Evolutionary conservation across 495 filamentous ascomycete species (phyloP), one percentile per base, ranked within the genome.

Genomic region (Cetradonia linearis): DNA sequence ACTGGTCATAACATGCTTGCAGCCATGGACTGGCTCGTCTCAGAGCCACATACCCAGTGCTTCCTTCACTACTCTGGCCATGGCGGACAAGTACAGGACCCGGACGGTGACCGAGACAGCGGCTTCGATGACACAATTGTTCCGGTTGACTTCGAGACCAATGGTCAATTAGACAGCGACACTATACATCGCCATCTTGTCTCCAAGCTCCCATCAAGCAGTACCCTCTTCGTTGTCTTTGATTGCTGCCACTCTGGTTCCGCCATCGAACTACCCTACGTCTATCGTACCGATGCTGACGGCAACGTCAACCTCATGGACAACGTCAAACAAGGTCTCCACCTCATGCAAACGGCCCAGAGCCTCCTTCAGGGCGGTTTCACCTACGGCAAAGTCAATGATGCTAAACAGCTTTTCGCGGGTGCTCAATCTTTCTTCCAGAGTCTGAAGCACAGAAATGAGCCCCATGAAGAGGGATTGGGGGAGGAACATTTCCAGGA

Each of bases 171-270:
- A 30, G 72, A 72, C 20, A 79, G 76, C 62, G 74, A 77, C 61
- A 70, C 72, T 25, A 71, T 75, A 61, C 81, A 84, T 65, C 72
- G 71, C 55, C 69, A 68, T 28, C 75, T 84, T 46, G 75, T 84
- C 55, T 77, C 76, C 0, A 71, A 73, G 7, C 72, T 84, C 70
- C 73, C 74, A 33, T 73, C 78, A 0, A 70, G 62, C 10, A 76
- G 73, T 53, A 77, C 77, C 5, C 72, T 84, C 27, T 80, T 80
- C 58, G 74, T 83, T 54, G 68, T 84, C 30, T 78, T 84, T 61
- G 81, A 84, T 65, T 84, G 81, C 70, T 84, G 81, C 67, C 81
- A 84, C 65, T 78, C 75, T n/a, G 81, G 81, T 55, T 82, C 79
- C 0, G 80, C 80, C 0, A 70, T 81, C 57, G 81, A 84, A 59